Conservation (phyloP, 345 rosid species). For the Rubroshorea leprosula region DNA sequence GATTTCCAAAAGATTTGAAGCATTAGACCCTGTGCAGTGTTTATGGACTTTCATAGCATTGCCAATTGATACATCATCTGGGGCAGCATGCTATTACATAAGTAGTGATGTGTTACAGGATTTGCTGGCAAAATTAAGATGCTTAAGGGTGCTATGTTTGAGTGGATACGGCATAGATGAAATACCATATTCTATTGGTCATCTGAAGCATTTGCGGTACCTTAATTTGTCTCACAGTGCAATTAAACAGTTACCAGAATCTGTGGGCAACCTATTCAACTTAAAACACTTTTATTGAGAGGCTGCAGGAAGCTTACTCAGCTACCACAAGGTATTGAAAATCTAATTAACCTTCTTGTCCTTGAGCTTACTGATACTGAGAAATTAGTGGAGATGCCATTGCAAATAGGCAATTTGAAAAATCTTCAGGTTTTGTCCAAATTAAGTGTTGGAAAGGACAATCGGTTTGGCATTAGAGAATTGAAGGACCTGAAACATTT, state of each 20-base stretch:
- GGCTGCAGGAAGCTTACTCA: conserved; percentile 6
- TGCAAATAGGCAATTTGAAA: conserved; percentile 15
- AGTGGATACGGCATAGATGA: conserved; percentile 6
- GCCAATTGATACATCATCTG: conserved; percentile 1
- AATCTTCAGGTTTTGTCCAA: conserved; percentile 17
- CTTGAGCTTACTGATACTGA: conserved; percentile 21
- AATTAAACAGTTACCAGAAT: conserved; percentile 23
- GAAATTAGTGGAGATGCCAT: conserved; percentile 20
- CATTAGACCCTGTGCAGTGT: conserved; percentile 2
- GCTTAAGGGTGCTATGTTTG: conserved; percentile 17
- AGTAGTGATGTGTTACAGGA: conserved; percentile 3
- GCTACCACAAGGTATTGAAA: conserved; percentile 10
- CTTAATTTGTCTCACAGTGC: conserved; percentile 15
- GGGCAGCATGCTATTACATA: conserved; percentile 7
- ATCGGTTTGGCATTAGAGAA: conserved; percentile 16
- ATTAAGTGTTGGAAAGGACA: conserved; percentile 14
- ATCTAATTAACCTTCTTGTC: conserved; percentile 14
- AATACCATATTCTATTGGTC: conserved; percentile 21
- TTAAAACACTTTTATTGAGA: conserved; percentile 17
- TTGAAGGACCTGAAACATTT: conserved; percentile 15
- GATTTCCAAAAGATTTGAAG: conserved; percentile 4
- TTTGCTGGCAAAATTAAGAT: conserved; percentile 7
- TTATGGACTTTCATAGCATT: conserved; percentile 15
- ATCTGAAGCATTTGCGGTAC: conserved; percentile 22
- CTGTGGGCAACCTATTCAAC: conserved; percentile 15